phyloP scores from a whole-genome alignment of 139 green algal species.

The Haematococcus lacustris region DNA sequence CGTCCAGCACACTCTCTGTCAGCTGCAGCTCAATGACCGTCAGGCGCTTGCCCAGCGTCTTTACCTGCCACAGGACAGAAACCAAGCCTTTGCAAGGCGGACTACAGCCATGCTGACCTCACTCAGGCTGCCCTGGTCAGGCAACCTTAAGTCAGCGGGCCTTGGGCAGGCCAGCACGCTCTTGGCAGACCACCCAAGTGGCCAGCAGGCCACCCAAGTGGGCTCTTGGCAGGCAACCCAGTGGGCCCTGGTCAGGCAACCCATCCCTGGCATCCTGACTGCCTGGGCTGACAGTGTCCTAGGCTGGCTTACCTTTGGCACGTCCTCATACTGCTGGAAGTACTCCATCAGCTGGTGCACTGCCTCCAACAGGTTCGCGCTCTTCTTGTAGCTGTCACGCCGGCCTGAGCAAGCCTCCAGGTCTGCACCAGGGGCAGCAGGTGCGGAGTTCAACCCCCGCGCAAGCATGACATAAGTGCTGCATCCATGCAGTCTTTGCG shows the following conservation, averaged over 20 bases:
- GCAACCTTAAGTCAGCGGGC: background rate
- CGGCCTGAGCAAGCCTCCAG: slow-evolving; percentile 43
- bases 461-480: too few relatives aligned
- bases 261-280: background rate
- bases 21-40: slow-evolving; percentile 19
- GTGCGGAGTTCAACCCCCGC: too few relatives aligned
- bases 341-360: slow-evolving; percentile 86
- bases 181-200: too few relatives aligned
- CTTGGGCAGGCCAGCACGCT: too few relatives aligned
- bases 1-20: slow-evolving; percentile 37
- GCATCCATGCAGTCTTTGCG: too few relatives aligned
- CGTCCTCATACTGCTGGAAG: slow-evolving; percentile 81
- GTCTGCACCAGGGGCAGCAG: too few relatives aligned
- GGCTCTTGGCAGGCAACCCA: too few relatives aligned
- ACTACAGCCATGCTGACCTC: too few relatives aligned
- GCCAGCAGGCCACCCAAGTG: too few relatives aligned
- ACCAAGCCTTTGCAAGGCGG: background rate
- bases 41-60: slow-evolving; percentile 61
- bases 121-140: too few relatives aligned
- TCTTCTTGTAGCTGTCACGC: slow-evolving; percentile 61
- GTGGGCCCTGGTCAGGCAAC: background rate
- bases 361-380: slow-evolving; percentile 87
- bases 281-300: background rate
- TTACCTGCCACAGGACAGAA: slow-evolving; percentile 37
- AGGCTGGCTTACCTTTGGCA: slow-evolving; percentile 64